A percentile compares a stretch with the other conserved stretches of the same genome.
Evolutionary conservation across 73 alveolate genomes (phyloP).

Genomic region (Effrenium voratum): DNA sequence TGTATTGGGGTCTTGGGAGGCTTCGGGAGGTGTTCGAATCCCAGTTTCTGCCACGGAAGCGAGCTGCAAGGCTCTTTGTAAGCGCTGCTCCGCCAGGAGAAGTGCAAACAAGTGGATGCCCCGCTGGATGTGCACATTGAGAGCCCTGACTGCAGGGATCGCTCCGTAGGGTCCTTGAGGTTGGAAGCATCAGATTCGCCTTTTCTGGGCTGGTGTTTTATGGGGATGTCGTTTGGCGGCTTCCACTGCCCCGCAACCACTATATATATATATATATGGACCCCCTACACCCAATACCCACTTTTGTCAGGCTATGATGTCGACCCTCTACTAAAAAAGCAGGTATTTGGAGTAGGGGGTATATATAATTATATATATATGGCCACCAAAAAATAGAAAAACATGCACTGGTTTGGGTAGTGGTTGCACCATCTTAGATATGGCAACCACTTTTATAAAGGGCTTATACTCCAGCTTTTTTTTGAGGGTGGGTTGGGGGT

Average conservation of each 20-base stretch:
- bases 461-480: too few species aligned
- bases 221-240: background rate
- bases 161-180: background rate
- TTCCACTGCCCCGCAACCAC: background rate
- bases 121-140: conserved; percentile 86
- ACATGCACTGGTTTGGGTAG: too few species aligned
- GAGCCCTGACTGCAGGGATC: conserved; percentile 4
- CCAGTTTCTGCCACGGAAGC: background rate
- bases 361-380: too few species aligned
- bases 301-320: background rate
- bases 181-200: background rate
- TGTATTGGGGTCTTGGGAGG: too few species aligned
- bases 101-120: conserved; percentile 83
- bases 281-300: background rate
- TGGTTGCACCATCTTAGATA: too few species aligned
- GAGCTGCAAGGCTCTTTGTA: background rate
- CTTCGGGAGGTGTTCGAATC: too few species aligned
- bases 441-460: too few species aligned
- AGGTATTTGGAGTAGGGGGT: too few species aligned
- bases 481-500: too few species aligned
- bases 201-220: background rate
- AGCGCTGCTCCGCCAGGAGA: conserved; percentile 31
- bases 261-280: background rate
- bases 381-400: too few species aligned
- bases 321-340: too few species aligned